phyloP scores from a whole-genome alignment of 139 green algal species.

The Ettlia oleoabundans region DNA sequence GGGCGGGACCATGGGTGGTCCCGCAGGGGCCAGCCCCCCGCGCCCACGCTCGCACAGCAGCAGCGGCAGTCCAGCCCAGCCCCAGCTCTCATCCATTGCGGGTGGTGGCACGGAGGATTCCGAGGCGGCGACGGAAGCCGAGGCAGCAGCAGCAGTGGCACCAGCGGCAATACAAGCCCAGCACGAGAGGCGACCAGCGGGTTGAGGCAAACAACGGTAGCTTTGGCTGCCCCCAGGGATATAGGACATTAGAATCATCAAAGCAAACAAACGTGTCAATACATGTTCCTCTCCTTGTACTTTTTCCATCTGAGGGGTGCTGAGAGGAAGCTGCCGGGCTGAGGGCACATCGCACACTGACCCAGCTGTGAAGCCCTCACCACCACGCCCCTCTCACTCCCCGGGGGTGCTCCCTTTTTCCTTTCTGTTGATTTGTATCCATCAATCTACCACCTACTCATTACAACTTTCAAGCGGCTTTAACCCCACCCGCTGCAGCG shows the following conservation, averaged over 20 bases:
- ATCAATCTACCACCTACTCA: neutral
- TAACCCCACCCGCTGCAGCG: slow-evolving; percentile 9
- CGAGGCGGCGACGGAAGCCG: neutral
- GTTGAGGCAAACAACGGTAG: too few species aligned
- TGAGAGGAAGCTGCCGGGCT: neutral
- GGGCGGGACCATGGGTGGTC: too few species aligned
- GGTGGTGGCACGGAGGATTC: neutral
- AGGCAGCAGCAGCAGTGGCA: neutral
- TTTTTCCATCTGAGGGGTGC: neutral
- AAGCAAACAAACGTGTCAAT: neutral
- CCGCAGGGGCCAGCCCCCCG: neutral
- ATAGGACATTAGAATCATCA: too few species aligned
- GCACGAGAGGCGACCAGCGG: too few species aligned
- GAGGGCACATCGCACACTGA: neutral
- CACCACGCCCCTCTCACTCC: too few species aligned
- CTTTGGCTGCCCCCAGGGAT: too few species aligned
- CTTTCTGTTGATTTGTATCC: neutral
- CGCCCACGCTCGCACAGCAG: neutral
- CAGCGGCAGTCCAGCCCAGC: neutral
- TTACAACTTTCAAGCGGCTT: neutral
- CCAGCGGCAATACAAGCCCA: neutral
- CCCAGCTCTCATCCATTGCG: neutral
- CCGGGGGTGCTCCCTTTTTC: neutral
- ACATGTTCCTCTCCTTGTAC: neutral
- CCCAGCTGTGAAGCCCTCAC: too few species aligned